These are phyloP conservation scores for Chamaenerion angustifolium DNA, from an alignment of 345 rosid species.

Conservation along the genomic window DNA sequence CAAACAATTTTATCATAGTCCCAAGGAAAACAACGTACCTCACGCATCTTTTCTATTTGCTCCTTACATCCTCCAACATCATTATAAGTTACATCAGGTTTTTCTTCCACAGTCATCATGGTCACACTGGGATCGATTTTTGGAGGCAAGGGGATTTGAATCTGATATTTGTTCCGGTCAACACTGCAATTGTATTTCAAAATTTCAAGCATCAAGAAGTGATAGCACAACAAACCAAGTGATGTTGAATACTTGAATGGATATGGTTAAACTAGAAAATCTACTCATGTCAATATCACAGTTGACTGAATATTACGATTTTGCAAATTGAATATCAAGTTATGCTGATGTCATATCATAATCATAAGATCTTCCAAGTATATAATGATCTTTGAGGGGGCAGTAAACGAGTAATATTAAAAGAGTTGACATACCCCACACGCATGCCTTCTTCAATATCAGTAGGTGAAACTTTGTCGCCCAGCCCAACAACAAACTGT, in stretches of 20 bases:
- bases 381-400: not conserved
- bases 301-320: too few relatives aligned
- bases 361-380: too few relatives aligned
- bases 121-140: constrained; percentile 99
- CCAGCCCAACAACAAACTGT: constrained; percentile 96
- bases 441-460: constrained; percentile 99
- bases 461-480: constrained; percentile 94
- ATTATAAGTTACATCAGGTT: constrained; percentile 94
- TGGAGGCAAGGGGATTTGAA: constrained; percentile 96
- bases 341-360: too few relatives aligned
- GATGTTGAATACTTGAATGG: too few relatives aligned
- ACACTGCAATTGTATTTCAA: constrained; percentile 41
- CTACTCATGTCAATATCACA: too few relatives aligned
- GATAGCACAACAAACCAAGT: not conserved
- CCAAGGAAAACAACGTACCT: constrained; percentile 29
- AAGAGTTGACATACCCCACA: constrained; percentile 51
- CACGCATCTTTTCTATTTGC: constrained; percentile 96
- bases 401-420: not conserved
- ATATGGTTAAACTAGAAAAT: too few relatives aligned
- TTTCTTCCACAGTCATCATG: constrained; percentile 99
- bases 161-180: constrained; percentile 95
- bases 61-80: constrained; percentile 99
- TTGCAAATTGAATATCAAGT: too few relatives aligned
- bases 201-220: not conserved
- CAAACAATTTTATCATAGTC: too few relatives aligned